Base-by-base conservation (phyloP, 208 protist species). In the Wallacemonas rigidus region DNA sequence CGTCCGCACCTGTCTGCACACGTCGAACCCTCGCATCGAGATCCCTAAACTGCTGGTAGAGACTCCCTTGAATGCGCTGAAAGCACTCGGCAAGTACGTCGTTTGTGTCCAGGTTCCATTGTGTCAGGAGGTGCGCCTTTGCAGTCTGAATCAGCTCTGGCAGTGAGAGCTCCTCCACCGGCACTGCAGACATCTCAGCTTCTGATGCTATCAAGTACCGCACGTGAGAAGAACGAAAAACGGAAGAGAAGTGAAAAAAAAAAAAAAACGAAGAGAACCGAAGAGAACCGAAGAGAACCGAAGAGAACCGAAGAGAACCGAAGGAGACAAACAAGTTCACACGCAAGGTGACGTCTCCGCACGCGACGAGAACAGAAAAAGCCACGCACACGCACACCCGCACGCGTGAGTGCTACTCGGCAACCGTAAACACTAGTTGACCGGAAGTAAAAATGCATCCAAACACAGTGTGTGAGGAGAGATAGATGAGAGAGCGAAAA, bases 61-160 rank as follows among this genome's bases (percentile, higher is more conserved):
- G 60, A 3, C 17, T n/a, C n/a, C 41, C 14, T 41, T 65, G 60
- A 4, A 65, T 5, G 12, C 60, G 60, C 60, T 65, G 60, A 35
- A 65, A 65, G 60, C 60, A 65, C 60, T 65, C 60, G 26, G 60
- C 60, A 35, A 94, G 74, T 15, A 83, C 54, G 0, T 80, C 77
- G 62, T 91, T 83, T 0, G 89, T 81, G 17, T 80, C 68, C 8
- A 65, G 71, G 55, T 79, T 80, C 86, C 89, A 90, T 26, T 79
- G 67, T 1, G 72, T 79, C 26, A 63, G 50, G 8, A 79, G 64
- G 40, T 55, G 58, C 36, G 76, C 55, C 38, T 81, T 76, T 44
- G 89, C 69, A 35, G 62, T 64, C 35, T 72, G 54, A 3, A 87
- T 55, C 4, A 48, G 45, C 60, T 65, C 60, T 11, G 60, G 43